Percentiles rank a stretch among this genome's conserved stretches.
Conservation (phyloP, 139 green algal species). For the Raphidocelis subcapitata region DNA sequence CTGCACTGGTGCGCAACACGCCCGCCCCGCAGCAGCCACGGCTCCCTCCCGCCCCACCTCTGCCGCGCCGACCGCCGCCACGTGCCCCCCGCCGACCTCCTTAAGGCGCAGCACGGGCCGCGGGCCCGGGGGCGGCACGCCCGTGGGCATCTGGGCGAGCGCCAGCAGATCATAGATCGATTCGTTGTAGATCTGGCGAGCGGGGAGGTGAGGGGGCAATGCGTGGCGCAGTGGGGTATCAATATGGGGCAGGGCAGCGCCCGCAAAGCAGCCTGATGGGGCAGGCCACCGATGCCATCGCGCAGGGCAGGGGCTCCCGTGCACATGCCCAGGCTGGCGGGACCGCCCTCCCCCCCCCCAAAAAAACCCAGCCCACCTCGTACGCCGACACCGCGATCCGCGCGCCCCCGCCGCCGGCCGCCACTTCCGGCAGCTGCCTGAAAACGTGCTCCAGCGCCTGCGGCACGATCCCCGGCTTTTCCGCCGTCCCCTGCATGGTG, state of each 20-base stretch:
- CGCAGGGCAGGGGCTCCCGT: too few relatives aligned
- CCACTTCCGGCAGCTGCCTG: not conserved
- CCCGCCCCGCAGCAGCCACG: not conserved
- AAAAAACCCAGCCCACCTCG: too few relatives aligned
- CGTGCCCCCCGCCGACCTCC: slow-evolving; percentile 42
- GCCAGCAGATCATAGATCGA: slow-evolving; percentile 74
- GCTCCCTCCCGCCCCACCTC: not conserved
- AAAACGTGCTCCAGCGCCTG: slow-evolving; percentile 58
- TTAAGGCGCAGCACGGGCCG: slow-evolving; percentile 45
- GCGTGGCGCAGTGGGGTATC: too few relatives aligned
- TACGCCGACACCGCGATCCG: not conserved
- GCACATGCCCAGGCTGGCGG: too few relatives aligned
- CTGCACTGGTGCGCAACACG: not conserved
- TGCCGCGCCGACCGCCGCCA: not conserved
- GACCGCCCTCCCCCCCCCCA: too few relatives aligned
- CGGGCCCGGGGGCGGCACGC: not conserved
- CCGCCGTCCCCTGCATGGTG: slow-evolving; percentile 68
- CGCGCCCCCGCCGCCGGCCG: not conserved
- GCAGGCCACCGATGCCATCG: too few relatives aligned
- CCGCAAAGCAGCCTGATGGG: too few relatives aligned
- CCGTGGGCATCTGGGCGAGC: not conserved
- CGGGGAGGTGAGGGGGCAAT: too few relatives aligned
- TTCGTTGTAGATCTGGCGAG: slow-evolving; percentile 79
- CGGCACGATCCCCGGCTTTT: slow-evolving; percentile 65
- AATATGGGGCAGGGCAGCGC: too few relatives aligned